Percentiles rank a stretch among this genome's conserved stretches.
phyloP scores from a whole-genome alignment of 495 filamentous ascomycete species.

The Podospora pseudoanserina region DNA sequence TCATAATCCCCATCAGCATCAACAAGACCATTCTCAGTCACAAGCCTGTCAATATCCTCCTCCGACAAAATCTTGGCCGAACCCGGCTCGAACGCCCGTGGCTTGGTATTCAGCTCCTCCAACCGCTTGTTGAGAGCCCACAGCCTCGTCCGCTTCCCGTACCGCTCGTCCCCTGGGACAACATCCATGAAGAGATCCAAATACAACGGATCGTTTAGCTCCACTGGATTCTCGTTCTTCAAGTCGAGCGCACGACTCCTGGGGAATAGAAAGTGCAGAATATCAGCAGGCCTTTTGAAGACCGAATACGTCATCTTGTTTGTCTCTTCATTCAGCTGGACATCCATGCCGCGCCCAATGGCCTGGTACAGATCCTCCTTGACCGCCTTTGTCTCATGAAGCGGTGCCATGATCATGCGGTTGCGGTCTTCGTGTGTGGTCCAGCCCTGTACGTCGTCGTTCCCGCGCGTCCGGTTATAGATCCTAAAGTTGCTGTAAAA shows the following conservation, averaged over 20 bases:
- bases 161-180: slow-evolving; percentile 45
- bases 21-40: neutral
- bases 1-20: neutral
- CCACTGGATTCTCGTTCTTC: slow-evolving; percentile 76
- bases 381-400: slow-evolving; percentile 53
- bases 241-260: slow-evolving; percentile 6
- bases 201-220: slow-evolving; percentile 72
- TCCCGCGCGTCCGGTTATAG: neutral
- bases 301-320: neutral
- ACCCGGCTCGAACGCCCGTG: neutral
- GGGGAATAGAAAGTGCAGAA: neutral
- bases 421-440: neutral
- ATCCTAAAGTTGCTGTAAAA: slow-evolving; percentile 29
- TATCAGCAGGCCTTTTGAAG: neutral
- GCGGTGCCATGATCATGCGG: neutral
- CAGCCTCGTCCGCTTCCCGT: slow-evolving; percentile 57
- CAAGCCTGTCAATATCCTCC: neutral
- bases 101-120: slow-evolving; percentile 43
- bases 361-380: neutral
- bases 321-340: neutral
- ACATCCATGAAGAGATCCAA: slow-evolving; percentile 85
- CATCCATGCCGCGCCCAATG: neutral
- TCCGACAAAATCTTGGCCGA: neutral
- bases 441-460: neutral
- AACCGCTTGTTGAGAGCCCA: slow-evolving; percentile 74